Conservation (phyloP, 2,329 filamentous ascomycete species). For the Metarhizium humberi region DNA sequence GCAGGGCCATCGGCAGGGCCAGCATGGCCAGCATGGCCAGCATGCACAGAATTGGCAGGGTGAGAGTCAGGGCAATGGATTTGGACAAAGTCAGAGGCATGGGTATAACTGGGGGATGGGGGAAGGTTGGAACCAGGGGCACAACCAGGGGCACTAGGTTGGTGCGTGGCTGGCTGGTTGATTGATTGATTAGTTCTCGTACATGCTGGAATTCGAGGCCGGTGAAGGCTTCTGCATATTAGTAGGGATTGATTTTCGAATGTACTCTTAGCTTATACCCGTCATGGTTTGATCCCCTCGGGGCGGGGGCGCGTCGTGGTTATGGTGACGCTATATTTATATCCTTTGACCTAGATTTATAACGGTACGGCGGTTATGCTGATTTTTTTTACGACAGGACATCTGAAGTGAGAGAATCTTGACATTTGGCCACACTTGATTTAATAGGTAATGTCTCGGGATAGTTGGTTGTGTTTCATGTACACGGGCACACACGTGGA, state of each 20-base stretch:
- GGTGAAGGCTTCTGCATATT: neutral
- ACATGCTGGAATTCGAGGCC: neutral
- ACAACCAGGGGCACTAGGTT: neutral
- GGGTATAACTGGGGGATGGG: constrained; percentile 6
- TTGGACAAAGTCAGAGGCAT: neutral
- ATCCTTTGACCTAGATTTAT: no score
- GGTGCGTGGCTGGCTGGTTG: no score
- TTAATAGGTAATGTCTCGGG: no score
- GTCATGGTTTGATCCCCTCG: neutral
- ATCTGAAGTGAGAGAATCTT: no score
- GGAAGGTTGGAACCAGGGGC: constrained; percentile 2
- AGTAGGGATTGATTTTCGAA: neutral
- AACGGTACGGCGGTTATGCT: no score
- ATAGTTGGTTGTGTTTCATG: no score
- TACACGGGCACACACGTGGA: no score
- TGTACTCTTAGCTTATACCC: neutral
- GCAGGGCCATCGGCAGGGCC: neutral
- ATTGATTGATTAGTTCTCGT: neutral
- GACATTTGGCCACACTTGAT: no score
- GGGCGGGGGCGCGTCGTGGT: no score
- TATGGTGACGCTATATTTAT: no score
- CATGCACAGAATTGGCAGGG: constrained; percentile 1
- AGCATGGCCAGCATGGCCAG: neutral
- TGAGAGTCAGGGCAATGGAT: neutral
- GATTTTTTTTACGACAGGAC: no score